Base-by-base conservation (phyloP, 257 asterid genomes). In the Solanum phureja region DNA sequence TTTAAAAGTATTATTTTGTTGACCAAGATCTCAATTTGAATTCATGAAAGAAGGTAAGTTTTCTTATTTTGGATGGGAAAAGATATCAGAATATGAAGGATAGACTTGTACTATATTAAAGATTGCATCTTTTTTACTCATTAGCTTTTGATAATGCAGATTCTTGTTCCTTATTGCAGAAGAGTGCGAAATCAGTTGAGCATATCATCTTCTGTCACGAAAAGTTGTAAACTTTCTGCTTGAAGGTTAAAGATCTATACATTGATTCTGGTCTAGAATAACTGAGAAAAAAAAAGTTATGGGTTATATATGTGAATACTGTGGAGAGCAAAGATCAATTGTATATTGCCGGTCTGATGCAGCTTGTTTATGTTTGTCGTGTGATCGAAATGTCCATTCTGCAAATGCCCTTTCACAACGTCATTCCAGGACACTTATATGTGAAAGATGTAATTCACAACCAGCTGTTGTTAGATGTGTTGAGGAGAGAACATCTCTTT, bases 331-430 rank as follows among this genome's bases (percentile, higher is more conserved):
- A 89, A 92, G 94, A 89, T 89, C 99, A 4, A 86, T 93, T 16
- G 94, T 97, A 24, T 95, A 94, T 89, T 97, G 99, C 87, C 95
- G 93, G 40, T 95, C 99, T 4, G 99, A 97, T 89, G 93, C 94
- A 33, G 99, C 99, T 72, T 90, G 96, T 33, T 89, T 97, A 49
- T 97, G 99, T 84, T 89, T 97, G 83, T 95, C 99, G 40, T 97
- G 99, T 83, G 99, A 97, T 75, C 97, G 94, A 11, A 95, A 90
- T 60, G 93, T 97, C 86, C 99, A 97, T 91, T 97, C 98, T 8
- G 99, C 99, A 60, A 97, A 95, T 88, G 92, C 96, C 77, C 98
- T 97, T 62, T 94, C 98, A 14, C 93, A 88, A 24, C 98, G 99
- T 44, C 99, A 97, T 90, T 91, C 94, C 5, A 92, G 99, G 89